Evolutionary conservation across 345 rosid genomes (phyloP), one percentile per base, ranked within the genome.

Genomic region (Corchorus capsularis): DNA sequence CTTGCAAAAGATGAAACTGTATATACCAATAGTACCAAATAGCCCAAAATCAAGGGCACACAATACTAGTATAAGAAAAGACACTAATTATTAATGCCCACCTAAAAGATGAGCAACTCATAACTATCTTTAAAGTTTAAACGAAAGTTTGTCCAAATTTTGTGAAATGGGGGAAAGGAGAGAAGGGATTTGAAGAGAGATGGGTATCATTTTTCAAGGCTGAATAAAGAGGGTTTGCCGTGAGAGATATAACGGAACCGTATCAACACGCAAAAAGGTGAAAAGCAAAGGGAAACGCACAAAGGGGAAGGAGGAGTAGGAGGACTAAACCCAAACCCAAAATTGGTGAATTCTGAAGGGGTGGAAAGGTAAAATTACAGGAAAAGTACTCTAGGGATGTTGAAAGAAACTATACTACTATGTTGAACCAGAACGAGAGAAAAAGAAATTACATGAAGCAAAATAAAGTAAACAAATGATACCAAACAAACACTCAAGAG

Each of bases 351-450:
- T 60, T 20, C 74, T 71, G 16, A 27, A 74, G 56, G 84, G 82
- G 82, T 63, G 72, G 37, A 82, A 71, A 65, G 75, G 79, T 75
- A 77, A 75, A 78, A 50, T 71, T 66, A 50, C 60, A 39, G 43
- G 43, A 39, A 39, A 39, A 39, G 43, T 39, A 39, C 43, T 39
- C 43, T 39, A 39, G 43, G 43, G 43, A 6, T 3, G 43, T 39
- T 4, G 43, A 39, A 39, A 39, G 43, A 39, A 39, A 39, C 43
- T 6, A 39, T 39, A 39, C 43, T 39, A 39, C 43, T 39, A 39
- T 39, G 1, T 39, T 6, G 43, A 39, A 39, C 43, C 43, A 39
- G 6, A 39, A 39, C 43, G 27, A 27, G 27, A 39, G 43, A 39
- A 2, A 39, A 39, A 39, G 43, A 39, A 39, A 6, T 39, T 39